These are phyloP conservation scores for Moricandia moricandioides DNA, from an alignment of 345 rosid genomes.

Conservation along the genomic window DNA sequence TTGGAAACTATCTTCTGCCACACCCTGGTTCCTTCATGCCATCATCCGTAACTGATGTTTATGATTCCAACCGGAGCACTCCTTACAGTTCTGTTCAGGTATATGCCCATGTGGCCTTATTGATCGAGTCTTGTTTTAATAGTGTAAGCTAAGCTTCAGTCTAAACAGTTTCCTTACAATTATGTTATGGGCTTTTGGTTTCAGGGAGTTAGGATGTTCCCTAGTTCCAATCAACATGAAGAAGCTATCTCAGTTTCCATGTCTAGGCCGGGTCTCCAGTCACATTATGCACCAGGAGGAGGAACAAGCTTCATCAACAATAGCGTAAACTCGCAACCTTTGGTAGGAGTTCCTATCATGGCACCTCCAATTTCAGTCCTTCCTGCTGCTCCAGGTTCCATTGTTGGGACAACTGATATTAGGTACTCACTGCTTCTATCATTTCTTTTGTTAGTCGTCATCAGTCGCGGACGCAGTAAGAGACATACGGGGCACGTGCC, in stretches of 20 bases:
- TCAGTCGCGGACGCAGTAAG: too few species aligned
- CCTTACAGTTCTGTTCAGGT: constrained; percentile 51
- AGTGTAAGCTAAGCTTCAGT: background rate
- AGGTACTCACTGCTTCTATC: constrained; percentile 42
- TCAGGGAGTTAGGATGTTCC: constrained; percentile 48
- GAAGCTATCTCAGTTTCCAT: constrained; percentile 43
- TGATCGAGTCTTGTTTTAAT: too few species aligned
- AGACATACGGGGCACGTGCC: too few species aligned
- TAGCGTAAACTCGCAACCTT: constrained; percentile 39
- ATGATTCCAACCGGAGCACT: constrained; percentile 49
- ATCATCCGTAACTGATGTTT: constrained; percentile 44
- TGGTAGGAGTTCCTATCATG: constrained; percentile 53
- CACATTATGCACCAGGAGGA: constrained; percentile 40
- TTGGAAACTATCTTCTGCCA: constrained; percentile 38
- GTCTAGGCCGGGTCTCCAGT: constrained; percentile 41
- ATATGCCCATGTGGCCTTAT: background rate
- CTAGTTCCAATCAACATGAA: constrained; percentile 41
- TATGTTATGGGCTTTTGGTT: too few species aligned
- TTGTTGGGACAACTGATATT: constrained; percentile 60
- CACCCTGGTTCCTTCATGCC: constrained; percentile 50
- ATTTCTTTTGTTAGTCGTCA: background rate
- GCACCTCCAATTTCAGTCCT: constrained; percentile 47
- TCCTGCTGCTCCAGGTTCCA: constrained; percentile 46
- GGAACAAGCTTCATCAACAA: constrained; percentile 40
- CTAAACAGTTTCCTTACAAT: background rate